Evolutionary conservation across 192 early-diverging fungal species (phyloP), one percentile per base, ranked within the genome.

Genomic region (Chytriomyces sp.): DNA sequence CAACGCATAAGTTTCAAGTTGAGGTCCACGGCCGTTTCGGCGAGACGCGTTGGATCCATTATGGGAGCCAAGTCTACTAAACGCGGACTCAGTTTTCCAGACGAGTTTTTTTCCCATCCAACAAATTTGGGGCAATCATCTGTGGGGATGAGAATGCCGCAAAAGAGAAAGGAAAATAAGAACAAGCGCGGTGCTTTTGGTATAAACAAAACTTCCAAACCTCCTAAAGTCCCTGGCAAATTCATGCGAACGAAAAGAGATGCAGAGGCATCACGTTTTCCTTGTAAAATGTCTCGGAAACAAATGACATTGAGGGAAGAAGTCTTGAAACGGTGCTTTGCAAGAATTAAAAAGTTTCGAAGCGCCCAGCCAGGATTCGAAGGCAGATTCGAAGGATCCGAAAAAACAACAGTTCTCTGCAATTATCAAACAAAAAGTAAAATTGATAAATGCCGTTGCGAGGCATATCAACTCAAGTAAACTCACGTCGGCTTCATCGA

Each of bases 1-100:
- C 97, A 99, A 53, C 94, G 90, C 97, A 99, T 99, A 60, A 99
- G 86, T 75, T 97, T 96, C 61, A 99, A 86, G 77, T 99, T 99
- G 49, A 99, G 81, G 72, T 96, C 93, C 18, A 99, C 93, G 3
- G 97, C 93, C 0, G 95, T 93, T 59, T 92, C 92, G 1, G 96
- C 94, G 67, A 98, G 84, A 63, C 92, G 84, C 47, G 66, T 75
- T 5, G 96, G 96, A 72, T 97, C 94, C 97, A 99, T 97, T 23
- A 95, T 79, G 7, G 93, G 89, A 0, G 93, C 92, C 7, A 99
- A 83, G 48, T 98, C 92, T 7, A 89, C 93, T 10, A 93, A 69
- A 20, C 96, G 91, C 44, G 96, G 94, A 9, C 88, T 92, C 20
- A 94, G 89, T 76, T 93, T 92, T 16, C 91, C 92, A 16, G 85